Conservation (phyloP, 805 yeast genomes). For the Pichia paraexigua region DNA sequence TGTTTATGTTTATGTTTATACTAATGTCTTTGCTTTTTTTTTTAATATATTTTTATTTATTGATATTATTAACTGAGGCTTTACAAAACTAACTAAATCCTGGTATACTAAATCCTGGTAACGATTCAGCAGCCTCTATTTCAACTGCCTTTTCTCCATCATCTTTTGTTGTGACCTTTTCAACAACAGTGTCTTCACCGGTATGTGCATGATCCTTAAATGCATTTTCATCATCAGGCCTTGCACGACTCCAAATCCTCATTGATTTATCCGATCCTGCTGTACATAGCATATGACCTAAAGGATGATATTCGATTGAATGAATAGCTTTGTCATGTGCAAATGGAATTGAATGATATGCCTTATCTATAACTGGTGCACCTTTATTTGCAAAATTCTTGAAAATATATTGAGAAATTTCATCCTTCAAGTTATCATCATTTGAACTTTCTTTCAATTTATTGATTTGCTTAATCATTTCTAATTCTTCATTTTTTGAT, state of each 20-base stretch:
- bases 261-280: conserved; percentile 93
- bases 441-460: not conserved
- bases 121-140: not conserved
- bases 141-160: not conserved
- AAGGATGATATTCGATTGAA: conserved; percentile 84
- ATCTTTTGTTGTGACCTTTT: not conserved
- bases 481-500: not conserved
- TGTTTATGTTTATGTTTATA: not conserved
- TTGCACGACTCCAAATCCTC: conserved; percentile 87
- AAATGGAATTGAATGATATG: conserved; percentile 59
- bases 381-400: not conserved
- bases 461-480: not conserved
- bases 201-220: conserved; percentile 79
- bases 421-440: not conserved
- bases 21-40: not conserved
- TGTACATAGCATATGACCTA: conserved; percentile 84
- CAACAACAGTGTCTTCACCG: conserved; percentile 21
- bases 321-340: conserved; percentile 95
- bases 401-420: conserved; percentile 14
- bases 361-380: conserved; percentile 6
- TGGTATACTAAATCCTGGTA: conserved; percentile 15
- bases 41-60: not conserved
- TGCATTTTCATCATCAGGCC: conserved; percentile 82
- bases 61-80: not conserved
- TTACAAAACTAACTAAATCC: conserved; percentile 1